Conservation (phyloP, 2,329 filamentous ascomycete species). For the Helotiales sp. region DNA sequence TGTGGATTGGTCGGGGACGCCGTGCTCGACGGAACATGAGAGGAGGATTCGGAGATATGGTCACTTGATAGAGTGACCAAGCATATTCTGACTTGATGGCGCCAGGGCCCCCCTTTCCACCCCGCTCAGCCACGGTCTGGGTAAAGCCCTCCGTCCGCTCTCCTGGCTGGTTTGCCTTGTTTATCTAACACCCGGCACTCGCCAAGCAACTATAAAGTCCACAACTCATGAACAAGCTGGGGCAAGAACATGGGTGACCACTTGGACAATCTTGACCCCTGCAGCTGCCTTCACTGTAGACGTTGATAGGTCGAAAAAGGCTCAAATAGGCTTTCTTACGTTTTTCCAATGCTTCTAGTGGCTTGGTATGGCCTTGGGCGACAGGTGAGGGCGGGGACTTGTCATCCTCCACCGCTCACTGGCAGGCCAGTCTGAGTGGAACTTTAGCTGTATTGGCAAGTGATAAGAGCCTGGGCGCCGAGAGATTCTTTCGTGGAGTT, state of each 20-base stretch:
- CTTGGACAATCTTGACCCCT: conserved; percentile 5
- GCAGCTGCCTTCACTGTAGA: background rate
- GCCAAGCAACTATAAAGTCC: background rate
- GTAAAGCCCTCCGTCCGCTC: background rate
- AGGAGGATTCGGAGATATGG: background rate
- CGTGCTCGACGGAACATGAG: too few species aligned
- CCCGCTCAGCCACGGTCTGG: background rate
- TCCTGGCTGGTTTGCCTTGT: background rate
- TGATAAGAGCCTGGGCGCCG: conserved; percentile 11
- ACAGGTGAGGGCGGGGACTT: background rate
- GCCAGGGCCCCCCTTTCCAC: background rate
- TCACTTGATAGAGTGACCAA: background rate
- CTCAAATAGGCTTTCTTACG: conserved; percentile 4
- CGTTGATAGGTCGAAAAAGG: background rate
- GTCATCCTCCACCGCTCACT: background rate
- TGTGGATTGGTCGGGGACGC: background rate
- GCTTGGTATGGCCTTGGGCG: conserved; percentile 3
- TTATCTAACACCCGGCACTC: background rate
- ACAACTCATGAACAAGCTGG: background rate
- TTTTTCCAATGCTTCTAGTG: conserved; percentile 11
- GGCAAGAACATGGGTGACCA: background rate
- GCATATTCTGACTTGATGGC: background rate
- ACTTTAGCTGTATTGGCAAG: background rate
- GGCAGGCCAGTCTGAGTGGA: background rate
- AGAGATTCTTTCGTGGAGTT: background rate